Evolutionary conservation across 2,329 filamentous ascomycete genomes (phyloP).

Genomic region (Stachybotrys chlorohalonatus): DNA sequence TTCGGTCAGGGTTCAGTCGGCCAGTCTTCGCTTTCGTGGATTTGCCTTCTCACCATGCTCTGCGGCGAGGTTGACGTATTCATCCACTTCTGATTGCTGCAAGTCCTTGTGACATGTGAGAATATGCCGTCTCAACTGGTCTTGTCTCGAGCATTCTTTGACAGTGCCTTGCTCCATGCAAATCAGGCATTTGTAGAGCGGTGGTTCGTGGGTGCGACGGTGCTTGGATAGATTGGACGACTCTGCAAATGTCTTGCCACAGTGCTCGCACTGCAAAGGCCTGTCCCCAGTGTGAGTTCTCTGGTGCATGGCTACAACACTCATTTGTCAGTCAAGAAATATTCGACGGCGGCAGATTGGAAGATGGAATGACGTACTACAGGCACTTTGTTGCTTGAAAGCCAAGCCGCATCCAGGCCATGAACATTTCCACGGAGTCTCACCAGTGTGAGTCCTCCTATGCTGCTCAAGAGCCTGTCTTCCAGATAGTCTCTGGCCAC

Average conservation of each 20-base stretch:
- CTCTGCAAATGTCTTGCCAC: constrained; percentile 51
- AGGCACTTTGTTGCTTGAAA: constrained; percentile 59
- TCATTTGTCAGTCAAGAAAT: constrained; percentile 6
- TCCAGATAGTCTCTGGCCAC: constrained; percentile 51
- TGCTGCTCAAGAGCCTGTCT: constrained; percentile 62
- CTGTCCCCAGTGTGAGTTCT: constrained; percentile 58
- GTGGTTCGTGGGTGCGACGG: constrained; percentile 15
- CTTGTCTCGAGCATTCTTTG: neutral
- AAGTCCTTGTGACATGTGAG: neutral
- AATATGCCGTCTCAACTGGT: neutral
- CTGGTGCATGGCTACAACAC: constrained; percentile 50
- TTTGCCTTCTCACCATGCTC: neutral
- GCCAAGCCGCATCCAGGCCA: constrained; percentile 40
- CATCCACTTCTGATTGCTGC: neutral
- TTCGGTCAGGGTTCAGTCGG: neutral
- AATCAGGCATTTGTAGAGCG: neutral
- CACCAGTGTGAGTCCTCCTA: constrained; percentile 55
- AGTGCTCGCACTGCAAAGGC: constrained; percentile 49
- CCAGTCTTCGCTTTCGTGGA: neutral
- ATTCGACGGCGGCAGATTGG: neutral
- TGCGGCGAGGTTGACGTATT: neutral
- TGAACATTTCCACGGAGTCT: constrained; percentile 52
- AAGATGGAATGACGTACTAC: constrained; percentile 37
- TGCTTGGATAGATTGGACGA: constrained; percentile 61
- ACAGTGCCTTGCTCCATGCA: constrained; percentile 35